A percentile compares a stretch with the other conserved stretches of the same genome.
These are phyloP conservation scores for Saccharomyces mikatae DNA, from an alignment of 805 yeast genomes.

Conservation along the genomic window DNA sequence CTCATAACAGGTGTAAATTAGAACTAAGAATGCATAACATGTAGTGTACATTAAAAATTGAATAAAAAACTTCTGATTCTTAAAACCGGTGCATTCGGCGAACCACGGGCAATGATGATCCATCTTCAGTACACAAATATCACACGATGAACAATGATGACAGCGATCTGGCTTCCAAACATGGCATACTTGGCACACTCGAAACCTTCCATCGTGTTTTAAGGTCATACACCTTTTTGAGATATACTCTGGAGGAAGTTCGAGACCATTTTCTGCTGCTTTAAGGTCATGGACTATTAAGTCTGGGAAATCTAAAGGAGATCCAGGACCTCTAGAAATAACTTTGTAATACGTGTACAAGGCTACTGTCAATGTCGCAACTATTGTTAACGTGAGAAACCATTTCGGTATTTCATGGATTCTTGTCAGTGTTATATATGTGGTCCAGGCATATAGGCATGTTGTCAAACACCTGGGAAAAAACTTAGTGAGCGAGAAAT, in stretches of 20 bases:
- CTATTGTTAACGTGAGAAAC: slow-evolving; percentile 2
- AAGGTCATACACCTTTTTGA: slow-evolving; percentile 36
- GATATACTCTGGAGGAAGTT: slow-evolving; percentile 38
- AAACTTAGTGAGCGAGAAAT: slow-evolving; percentile 5
- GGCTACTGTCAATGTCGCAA: slow-evolving; percentile 6
- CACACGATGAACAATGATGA: slow-evolving; percentile 78
- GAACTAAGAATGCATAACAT: slow-evolving; percentile 38
- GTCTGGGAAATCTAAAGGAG: slow-evolving; percentile 50
- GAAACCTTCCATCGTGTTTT: slow-evolving; percentile 52
- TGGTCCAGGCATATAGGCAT: slow-evolving; percentile 19
- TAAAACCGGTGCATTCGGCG: slow-evolving; percentile 75
- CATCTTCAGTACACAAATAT: slow-evolving; percentile 69
- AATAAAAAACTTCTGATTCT: slow-evolving; percentile 70
- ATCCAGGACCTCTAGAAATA: slow-evolving; percentile 52
- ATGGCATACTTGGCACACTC: slow-evolving; percentile 63
- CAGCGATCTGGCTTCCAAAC: slow-evolving; percentile 77
- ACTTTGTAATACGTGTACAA: slow-evolving; percentile 47
- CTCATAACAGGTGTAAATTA: slow-evolving; percentile 34
- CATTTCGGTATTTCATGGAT: slow-evolving; percentile 10
- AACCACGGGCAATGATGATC: slow-evolving; percentile 97
- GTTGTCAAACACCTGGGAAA: slow-evolving; percentile 25
- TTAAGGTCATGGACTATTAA: slow-evolving; percentile 30
- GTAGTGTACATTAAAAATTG: slow-evolving; percentile 59
- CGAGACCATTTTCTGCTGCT: slow-evolving; percentile 22
- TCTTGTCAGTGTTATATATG: slow-evolving; percentile 10